A percentile compares a stretch with the other conserved stretches of the same genome.
Conservation (phyloP, 2,329 filamentous ascomycete species). For the Pseudogymnoascus sp. region DNA sequence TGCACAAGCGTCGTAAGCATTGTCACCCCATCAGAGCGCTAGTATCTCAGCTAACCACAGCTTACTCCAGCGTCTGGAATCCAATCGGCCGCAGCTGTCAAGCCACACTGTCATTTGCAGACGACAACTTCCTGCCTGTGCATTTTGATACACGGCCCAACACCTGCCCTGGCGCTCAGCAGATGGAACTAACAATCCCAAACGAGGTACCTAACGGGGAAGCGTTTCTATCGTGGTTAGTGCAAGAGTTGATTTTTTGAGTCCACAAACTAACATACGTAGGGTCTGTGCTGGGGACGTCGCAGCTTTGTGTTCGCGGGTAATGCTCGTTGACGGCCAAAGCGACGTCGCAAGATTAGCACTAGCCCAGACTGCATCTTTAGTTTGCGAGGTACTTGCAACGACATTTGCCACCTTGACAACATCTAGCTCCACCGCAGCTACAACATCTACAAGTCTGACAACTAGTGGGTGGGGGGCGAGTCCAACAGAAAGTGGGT, state of each 20-base stretch:
- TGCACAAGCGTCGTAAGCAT: background rate
- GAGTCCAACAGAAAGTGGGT: background rate
- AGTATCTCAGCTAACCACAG: background rate
- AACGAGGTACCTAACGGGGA: background rate
- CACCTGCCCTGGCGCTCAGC: background rate
- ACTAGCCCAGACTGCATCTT: background rate
- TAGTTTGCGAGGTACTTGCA: background rate
- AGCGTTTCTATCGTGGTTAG: background rate
- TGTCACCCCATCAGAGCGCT: background rate
- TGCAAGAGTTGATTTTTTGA: background rate
- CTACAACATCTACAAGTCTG: background rate
- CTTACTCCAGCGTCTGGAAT: background rate
- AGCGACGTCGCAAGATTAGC: background rate
- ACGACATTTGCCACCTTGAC: background rate
- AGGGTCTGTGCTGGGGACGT: background rate
- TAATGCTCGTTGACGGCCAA: background rate
- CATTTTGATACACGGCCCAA: background rate
- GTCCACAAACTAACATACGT: background rate
- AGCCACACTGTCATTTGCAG: background rate
- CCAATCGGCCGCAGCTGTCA: background rate
- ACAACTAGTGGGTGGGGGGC: background rate
- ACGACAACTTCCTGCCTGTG: background rate
- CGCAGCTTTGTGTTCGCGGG: background rate
- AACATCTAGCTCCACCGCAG: background rate
- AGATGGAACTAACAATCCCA: background rate